Conservation (phyloP, 495 filamentous ascomycete species). For the Daldinia bambusicola region DNA sequence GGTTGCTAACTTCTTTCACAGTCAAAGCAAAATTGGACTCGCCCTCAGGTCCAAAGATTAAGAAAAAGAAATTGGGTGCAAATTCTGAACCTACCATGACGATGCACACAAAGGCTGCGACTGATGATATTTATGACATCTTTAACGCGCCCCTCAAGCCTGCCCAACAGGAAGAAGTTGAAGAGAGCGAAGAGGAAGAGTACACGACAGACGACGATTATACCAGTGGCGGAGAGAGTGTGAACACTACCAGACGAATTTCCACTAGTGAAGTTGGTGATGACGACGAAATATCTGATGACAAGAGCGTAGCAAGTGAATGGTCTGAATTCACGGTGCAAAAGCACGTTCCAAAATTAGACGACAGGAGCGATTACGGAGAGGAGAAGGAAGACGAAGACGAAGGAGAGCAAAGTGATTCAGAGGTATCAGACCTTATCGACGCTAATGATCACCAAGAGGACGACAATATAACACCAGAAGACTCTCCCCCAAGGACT, state of each 20-base stretch:
- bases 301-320: conserved; percentile 76
- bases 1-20: conserved; percentile 47
- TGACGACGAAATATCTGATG: conserved; percentile 62
- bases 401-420: conserved; percentile 39
- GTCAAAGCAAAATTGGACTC: conserved; percentile 94
- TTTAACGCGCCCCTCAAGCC: conserved; percentile 89
- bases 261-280: conserved; percentile 57
- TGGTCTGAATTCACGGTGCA: conserved; percentile 87
- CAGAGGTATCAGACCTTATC: conserved; percentile 27
- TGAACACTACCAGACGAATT: conserved; percentile 74
- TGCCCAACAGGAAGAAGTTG: conserved; percentile 52
- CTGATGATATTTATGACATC: conserved; percentile 95
- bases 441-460: conserved; percentile 31
- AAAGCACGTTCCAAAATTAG: conserved; percentile 71
- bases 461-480: conserved; percentile 51
- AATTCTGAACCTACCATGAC: conserved; percentile 93
- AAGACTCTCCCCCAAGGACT: conserved; percentile 52
- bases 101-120: conserved; percentile 91
- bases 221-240: conserved; percentile 84
- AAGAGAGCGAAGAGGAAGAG: conserved; percentile 71
- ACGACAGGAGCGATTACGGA: conserved; percentile 48
- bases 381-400: no score
- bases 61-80: conserved; percentile 65
- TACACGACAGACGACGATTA: conserved; percentile 77
- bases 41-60: conserved; percentile 79